Evolutionary conservation across 1,284 basidiomycete species (phyloP).

Genomic region (Marasmius oreades): DNA sequence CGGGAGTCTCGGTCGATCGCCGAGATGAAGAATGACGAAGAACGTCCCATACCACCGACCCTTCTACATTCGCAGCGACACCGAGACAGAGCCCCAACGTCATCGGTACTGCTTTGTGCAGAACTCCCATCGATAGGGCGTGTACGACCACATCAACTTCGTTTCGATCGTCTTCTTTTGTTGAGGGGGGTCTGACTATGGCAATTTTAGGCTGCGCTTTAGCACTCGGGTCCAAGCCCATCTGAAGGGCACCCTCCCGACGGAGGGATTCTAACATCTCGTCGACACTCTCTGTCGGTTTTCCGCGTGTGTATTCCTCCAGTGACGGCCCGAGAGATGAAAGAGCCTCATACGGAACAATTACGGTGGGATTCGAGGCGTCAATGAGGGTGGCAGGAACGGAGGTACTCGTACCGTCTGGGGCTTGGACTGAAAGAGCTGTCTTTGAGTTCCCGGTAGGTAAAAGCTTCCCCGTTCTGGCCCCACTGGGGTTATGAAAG

Average conservation of each 20-base stretch:
- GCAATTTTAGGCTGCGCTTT: slow-evolving; percentile 74
- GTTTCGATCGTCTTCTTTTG: slow-evolving; percentile 22
- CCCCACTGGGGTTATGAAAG: slow-evolving; percentile 63
- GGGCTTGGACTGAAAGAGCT: slow-evolving; percentile 24
- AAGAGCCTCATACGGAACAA: slow-evolving; percentile 44
- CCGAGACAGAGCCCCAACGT: slow-evolving; percentile 71
- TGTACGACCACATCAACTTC: slow-evolving; percentile 54
- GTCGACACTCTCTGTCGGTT: not conserved
- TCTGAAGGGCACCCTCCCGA: slow-evolving; percentile 49
- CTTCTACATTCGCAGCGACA: slow-evolving; percentile 52
- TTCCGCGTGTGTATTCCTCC: not conserved
- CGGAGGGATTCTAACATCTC: slow-evolving; percentile 51
- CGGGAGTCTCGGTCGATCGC: slow-evolving; percentile 14
- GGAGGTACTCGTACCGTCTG: slow-evolving; percentile 4
- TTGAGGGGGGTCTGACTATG: slow-evolving; percentile 41
- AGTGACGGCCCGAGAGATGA: slow-evolving; percentile 23
- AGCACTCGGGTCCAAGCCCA: slow-evolving; percentile 60
- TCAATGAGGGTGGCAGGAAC: slow-evolving; percentile 58
- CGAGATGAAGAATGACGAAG: slow-evolving; percentile 21
- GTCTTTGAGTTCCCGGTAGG: slow-evolving; percentile 56
- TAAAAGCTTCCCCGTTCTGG: slow-evolving; percentile 66
- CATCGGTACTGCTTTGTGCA: slow-evolving; percentile 74
- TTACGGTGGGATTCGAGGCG: slow-evolving; percentile 72
- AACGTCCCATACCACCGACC: slow-evolving; percentile 51
- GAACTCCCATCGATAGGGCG: slow-evolving; percentile 68